Percentiles rank a stretch among this genome's conserved stretches.
These are phyloP conservation scores for Creolimax fragrantissima DNA, from an alignment of 78 protist genomes.

Conservation along the genomic window DNA sequence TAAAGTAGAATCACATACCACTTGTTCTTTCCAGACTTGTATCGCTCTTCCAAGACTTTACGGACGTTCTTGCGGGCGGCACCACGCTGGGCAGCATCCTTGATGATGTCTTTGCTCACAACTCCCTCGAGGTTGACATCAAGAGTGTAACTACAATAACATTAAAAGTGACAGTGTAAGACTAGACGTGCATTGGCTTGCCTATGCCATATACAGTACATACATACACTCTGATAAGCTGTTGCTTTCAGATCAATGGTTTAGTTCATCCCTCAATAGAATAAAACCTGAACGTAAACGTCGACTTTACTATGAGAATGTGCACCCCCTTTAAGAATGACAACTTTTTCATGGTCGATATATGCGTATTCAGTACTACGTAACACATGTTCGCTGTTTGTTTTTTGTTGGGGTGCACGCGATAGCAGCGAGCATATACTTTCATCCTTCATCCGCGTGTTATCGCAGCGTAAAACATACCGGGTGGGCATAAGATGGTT, in stretches of 20 bases:
- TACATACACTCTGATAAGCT: neutral
- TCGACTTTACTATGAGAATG: too few relatives aligned
- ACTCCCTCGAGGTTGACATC: conserved; percentile 45
- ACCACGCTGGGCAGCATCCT: conserved; percentile 41
- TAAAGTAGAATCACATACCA: conserved; percentile 95
- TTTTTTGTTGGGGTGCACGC: too few relatives aligned
- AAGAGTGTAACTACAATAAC: conserved; percentile 23
- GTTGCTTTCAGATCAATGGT: too few relatives aligned
- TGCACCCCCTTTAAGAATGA: too few relatives aligned
- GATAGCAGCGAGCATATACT: too few relatives aligned
- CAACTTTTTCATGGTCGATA: too few relatives aligned
- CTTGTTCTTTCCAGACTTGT: conserved; percentile 88
- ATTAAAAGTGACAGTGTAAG: neutral
- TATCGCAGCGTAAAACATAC: conserved; percentile 18
- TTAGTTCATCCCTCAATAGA: too few relatives aligned
- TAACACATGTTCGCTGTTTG: too few relatives aligned
- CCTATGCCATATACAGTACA: too few relatives aligned
- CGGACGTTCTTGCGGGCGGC: conserved; percentile 53
- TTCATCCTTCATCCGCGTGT: too few relatives aligned
- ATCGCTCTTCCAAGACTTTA: conserved; percentile 51
- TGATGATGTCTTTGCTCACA: conserved; percentile 41
- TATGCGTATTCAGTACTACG: too few relatives aligned
- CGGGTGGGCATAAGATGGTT: conserved; percentile 97
- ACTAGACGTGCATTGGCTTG: neutral
- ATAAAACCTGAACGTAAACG: too few relatives aligned